Evolutionary conservation across 768 basidiomycete genomes (phyloP).

Genomic region (Hemileccinum rubropunctum): DNA sequence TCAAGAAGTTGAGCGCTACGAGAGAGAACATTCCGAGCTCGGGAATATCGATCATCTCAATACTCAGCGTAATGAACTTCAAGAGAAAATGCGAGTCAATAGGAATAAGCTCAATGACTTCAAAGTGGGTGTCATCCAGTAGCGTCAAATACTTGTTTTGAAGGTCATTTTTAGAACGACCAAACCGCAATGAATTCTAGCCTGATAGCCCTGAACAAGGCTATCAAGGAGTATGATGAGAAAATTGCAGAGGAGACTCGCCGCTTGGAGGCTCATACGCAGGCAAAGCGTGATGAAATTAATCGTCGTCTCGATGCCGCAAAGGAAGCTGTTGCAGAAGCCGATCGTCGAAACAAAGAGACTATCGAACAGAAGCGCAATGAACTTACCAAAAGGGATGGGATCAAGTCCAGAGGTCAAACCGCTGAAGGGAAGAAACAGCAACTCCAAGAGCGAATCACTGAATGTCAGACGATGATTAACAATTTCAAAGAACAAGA

Average conservation of each 20-base stretch:
- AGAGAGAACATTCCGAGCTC: slow-evolving; percentile 40
- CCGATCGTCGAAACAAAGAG: slow-evolving; percentile 35
- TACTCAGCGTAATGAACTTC: slow-evolving; percentile 32
- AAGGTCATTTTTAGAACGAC: slow-evolving; percentile 41
- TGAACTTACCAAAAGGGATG: slow-evolving; percentile 29
- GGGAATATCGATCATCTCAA: slow-evolving; percentile 49
- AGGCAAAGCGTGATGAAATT: slow-evolving; percentile 60
- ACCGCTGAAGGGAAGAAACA: slow-evolving; percentile 32
- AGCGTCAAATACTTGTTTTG: not conserved
- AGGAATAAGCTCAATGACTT: slow-evolving; percentile 41
- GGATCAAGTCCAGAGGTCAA: slow-evolving; percentile 35
- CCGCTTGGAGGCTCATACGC: slow-evolving; percentile 54
- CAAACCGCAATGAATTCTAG: slow-evolving; percentile 47
- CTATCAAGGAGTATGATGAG: slow-evolving; percentile 37
- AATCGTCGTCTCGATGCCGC: slow-evolving; percentile 50
- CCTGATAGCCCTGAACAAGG: slow-evolving; percentile 31
- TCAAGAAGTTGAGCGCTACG: slow-evolving; percentile 35
- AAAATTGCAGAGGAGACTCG: slow-evolving; percentile 53
- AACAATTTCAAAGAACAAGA: slow-evolving; percentile 46
- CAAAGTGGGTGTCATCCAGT: slow-evolving; percentile 36
- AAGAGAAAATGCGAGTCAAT: slow-evolving; percentile 44
- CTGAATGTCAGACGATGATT: slow-evolving; percentile 49
- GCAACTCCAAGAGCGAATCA: slow-evolving; percentile 41
- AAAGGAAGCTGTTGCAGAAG: slow-evolving; percentile 36
- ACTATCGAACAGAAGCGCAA: slow-evolving; percentile 35